Evolutionary conservation across 306 rosid species (phyloP), one percentile per base, ranked within the genome.

Genomic region (Cucurbita pepo): DNA sequence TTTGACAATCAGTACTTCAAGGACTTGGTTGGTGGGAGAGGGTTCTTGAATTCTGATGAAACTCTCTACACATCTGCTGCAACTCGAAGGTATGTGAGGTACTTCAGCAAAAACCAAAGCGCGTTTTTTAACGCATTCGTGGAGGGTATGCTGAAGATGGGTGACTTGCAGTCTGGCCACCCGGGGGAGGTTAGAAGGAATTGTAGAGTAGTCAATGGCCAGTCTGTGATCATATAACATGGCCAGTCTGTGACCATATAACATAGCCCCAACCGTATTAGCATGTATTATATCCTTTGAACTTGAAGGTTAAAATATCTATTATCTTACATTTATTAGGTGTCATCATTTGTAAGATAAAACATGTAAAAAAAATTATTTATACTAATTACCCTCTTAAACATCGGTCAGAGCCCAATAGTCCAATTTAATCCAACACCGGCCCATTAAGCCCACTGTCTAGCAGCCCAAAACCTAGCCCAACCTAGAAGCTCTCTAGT

Each of bases 1-100:
- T 93, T 93, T 43, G 97, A 93, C 76, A 93, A 89, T 73, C 98
- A 86, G 38, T 93, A 93, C 75, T 93, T 89, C 88, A 88, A 87
- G 88, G 94, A 93, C 83, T 86, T 93, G 83, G 94, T 79, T 67
- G 76, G 71, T 18, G 90, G 97, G 21, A 83, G 92, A 48, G 97
- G 97, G 5, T 90, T 93, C 63, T 79, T 93, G 36, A 93, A 90
- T 72, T 93, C 98, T 4, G 97, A 93, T 80, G 86, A 93, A 64
- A 86, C 94, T 11, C 96, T 93, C 6, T 85, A 64, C 77, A 89
- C 96, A 61, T 81, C 13, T 75, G 67, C 64, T 0, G 3, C 44
- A 5, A 90, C 97, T 0, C 79, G 86, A 56, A 66, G 34, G 38
- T 89, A 77, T 13, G 95, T 93, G 73, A 16, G 15, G 59, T 56